Evolutionary conservation across 345 rosid genomes (phyloP).

Genomic region (Mercurialis annua): DNA sequence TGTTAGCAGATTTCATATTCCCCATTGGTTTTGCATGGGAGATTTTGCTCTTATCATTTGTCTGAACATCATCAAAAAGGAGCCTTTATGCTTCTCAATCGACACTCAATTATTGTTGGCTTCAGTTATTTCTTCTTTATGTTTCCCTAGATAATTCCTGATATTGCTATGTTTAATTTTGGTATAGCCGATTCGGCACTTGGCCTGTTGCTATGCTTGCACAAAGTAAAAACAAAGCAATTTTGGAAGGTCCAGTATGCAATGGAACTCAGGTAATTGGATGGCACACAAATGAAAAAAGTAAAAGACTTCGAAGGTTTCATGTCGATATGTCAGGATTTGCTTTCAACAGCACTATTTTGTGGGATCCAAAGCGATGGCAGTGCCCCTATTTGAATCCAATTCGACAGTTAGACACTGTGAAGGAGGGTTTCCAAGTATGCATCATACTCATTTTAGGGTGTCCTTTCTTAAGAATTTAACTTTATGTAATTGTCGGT

Average conservation of each 20-base stretch:
- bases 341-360: slow-evolving; percentile 89
- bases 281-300: slow-evolving; percentile 97
- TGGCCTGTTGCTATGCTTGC: slow-evolving; percentile 99
- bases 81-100: not conserved
- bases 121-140: not conserved
- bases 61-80: too few relatives aligned
- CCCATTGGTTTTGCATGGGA: not conserved
- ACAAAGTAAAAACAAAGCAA: slow-evolving; percentile 80
- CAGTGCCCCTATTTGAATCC: slow-evolving; percentile 45
- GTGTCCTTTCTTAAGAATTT: not conserved
- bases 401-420: slow-evolving; percentile 66
- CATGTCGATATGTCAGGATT: slow-evolving; percentile 97
- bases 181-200: slow-evolving; percentile 81
- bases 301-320: slow-evolving; percentile 75
- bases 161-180: slow-evolving; percentile 17
- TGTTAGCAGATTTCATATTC: not conserved
- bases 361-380: slow-evolving; percentile 93
- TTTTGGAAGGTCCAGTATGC: slow-evolving; percentile 86
- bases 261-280: slow-evolving; percentile 75
- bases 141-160: slow-evolving; percentile 11
- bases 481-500: not conserved
- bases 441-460: slow-evolving; percentile 12
- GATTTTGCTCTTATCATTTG: not conserved
- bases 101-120: not conserved
- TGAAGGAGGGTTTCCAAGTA: slow-evolving; percentile 97